phyloP scores from a whole-genome alignment of 768 basidiomycete genomes.

The Pulveroboletus sp. region DNA sequence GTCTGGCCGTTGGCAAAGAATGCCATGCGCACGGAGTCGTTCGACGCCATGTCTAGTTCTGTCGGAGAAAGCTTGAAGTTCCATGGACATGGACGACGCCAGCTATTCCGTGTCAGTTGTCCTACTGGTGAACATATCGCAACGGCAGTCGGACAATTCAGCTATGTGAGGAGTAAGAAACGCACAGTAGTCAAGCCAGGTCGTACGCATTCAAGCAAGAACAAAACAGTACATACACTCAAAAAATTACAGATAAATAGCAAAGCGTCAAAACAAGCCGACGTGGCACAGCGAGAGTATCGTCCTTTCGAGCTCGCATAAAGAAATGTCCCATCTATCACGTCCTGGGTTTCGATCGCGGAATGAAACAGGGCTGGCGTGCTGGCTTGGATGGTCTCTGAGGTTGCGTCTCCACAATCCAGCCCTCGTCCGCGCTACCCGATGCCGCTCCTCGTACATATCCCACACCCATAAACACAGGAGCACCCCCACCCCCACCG shows the following conservation, averaged over 20 bases:
- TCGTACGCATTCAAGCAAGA: not conserved
- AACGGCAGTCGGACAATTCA: too few relatives aligned
- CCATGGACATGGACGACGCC: not conserved
- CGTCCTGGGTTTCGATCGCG: constrained; percentile 18
- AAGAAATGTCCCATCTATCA: constrained; percentile 4
- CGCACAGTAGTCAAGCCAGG: too few relatives aligned
- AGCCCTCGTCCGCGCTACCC: constrained; percentile 18
- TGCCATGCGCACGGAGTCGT: constrained; percentile 32
- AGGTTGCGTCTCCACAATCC: not conserved
- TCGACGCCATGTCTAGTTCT: constrained; percentile 32
- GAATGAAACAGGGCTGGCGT: constrained; percentile 21
- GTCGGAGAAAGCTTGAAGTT: constrained; percentile 14
- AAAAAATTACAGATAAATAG: constrained; percentile 25
- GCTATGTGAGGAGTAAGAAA: too few relatives aligned
- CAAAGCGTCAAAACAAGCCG: not conserved
- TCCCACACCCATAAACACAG: constrained; percentile 68
- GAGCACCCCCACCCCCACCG: constrained; percentile 67
- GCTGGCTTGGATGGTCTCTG: constrained; percentile 7
- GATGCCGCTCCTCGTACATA: constrained; percentile 53
- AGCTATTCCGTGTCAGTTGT: not conserved
- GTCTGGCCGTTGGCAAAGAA: constrained; percentile 36
- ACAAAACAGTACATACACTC: constrained; percentile 7
- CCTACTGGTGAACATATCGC: too few relatives aligned
- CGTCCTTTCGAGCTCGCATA: not conserved
- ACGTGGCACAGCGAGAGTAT: constrained; percentile 6